Conservation (phyloP, 176 grass and related monocot genomes). For the Oropetium thomaeum region DNA sequence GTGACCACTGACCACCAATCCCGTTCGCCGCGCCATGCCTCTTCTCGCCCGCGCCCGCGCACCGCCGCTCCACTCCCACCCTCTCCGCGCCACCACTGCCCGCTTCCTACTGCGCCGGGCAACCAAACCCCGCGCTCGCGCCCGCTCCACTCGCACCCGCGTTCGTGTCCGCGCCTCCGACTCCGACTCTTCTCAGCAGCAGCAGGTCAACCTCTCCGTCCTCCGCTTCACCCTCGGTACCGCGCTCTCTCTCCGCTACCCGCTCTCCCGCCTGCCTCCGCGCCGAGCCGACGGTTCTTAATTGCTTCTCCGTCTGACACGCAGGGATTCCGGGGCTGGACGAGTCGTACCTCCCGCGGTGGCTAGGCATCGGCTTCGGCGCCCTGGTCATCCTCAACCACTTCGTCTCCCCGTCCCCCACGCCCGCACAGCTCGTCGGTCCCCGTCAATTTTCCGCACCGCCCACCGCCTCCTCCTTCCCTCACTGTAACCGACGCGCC, state of each 20-base stretch:
- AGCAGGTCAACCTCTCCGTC: constrained; percentile 85
- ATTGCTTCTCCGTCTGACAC: background rate
- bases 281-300: background rate
- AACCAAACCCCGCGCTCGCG: background rate
- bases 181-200: constrained; percentile 43
- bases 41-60: constrained; percentile 18
- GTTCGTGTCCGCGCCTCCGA: constrained; percentile 46
- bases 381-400: constrained; percentile 82
- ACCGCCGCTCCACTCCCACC: constrained; percentile 13
- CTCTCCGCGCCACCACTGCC: background rate
- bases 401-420: constrained; percentile 59
- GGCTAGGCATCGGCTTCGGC: constrained; percentile 70
- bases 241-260: background rate
- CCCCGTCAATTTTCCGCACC: background rate
- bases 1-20: constrained; percentile 18
- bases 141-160: background rate
- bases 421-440: constrained; percentile 69
- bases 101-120: background rate
- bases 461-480: background rate
- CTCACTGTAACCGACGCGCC: background rate
- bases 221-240: constrained; percentile 94
- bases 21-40: constrained; percentile 21
- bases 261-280: background rate
- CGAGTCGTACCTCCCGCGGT: constrained; percentile 86
- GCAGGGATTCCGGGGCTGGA: constrained; percentile 84